Base-by-base conservation (phyloP, 495 filamentous ascomycete species). In the Penicillium mononematosum region DNA sequence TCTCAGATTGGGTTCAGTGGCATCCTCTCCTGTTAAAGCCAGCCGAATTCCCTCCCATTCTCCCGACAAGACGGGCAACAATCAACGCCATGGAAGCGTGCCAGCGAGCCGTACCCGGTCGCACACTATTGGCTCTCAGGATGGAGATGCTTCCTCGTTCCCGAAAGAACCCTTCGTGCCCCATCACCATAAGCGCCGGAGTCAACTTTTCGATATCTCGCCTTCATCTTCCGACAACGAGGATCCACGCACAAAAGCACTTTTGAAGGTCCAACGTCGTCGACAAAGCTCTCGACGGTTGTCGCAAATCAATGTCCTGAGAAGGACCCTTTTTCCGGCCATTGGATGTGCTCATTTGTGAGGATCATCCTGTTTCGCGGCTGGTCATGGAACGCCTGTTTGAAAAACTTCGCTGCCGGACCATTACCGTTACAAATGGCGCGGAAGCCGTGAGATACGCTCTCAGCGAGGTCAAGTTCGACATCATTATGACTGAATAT, bases 221-320 rank as follows among this genome's bases (percentile, higher is more conserved):
- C 94, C 94, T 27, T 98, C 94, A 0, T 98, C 95, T 0, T 98
- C 94, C 0, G 94, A 98, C 68, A 98, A 96, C 59, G 94, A 98
- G 68, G 92, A 95, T 36, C 86, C 92, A 16, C 88, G 93, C 62
- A 86, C 90, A 3, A 96, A 91, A 67, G 92, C 92, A 32, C 78
- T 98, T 19, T 80, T 97, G n/a, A 89, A 95, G 54, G 92, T 98
- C 14, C 94, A 98, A 65, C 81, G 92, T 32, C 87, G 92, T 27
- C 85, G 94, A 8, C 92, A 96, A 70, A 96, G 92, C 66, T 95
- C 94, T 22, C 78, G 94, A 29, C 85, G 94, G 41, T 84, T 96
- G 74, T 98, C 94, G 2, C 89, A 93, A 59, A 90, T 98, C 55
- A 89, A 84, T 53, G 66, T 94, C 32, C 79, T 84, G n/a, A 31